Evolutionary conservation across 1,284 basidiomycete genomes (phyloP).

Genomic region (Sporisorium reilianum): DNA sequence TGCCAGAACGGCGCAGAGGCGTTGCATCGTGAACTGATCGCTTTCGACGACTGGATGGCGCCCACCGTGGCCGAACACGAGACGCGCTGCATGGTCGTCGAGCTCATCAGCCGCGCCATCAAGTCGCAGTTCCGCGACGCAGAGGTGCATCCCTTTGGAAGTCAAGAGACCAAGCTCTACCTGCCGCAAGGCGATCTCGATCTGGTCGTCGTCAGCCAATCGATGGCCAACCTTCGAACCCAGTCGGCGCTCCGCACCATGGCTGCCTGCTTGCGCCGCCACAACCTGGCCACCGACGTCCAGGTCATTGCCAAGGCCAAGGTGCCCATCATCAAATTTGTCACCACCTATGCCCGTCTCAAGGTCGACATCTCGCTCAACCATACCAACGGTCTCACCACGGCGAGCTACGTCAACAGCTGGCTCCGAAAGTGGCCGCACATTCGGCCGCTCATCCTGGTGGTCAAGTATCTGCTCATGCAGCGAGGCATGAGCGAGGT

Average conservation of each 20-base stretch:
- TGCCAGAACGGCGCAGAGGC: constrained; percentile 78
- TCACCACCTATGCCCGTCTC: constrained; percentile 76
- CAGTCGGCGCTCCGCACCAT: constrained; percentile 70
- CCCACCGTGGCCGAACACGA: constrained; percentile 88
- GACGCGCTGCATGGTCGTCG: constrained; percentile 81
- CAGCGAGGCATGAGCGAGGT: constrained; percentile 97
- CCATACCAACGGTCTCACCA: constrained; percentile 79
- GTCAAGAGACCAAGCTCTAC: constrained; percentile 93
- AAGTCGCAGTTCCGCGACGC: constrained; percentile 81
- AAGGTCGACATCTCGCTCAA: constrained; percentile 69
- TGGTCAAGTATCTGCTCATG: constrained; percentile 88
- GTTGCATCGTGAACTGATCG: constrained; percentile 69
- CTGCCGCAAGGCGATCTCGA: constrained; percentile 82
- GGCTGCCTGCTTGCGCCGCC: constrained; percentile 70
- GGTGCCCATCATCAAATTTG: constrained; percentile 94
- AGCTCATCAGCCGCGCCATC: constrained; percentile 79
- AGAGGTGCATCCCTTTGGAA: constrained; percentile 87
- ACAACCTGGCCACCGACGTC: constrained; percentile 74
- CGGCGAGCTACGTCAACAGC: constrained; percentile 83
- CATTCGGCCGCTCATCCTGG: constrained; percentile 76
- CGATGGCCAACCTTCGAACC: constrained; percentile 69
- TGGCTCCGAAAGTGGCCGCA: constrained; percentile 83
- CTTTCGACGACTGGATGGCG: constrained; percentile 87
- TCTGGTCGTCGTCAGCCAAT: constrained; percentile 72
- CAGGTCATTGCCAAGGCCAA: constrained; percentile 88